Base-by-base conservation (phyloP, 331 rosid species). In the Acacia concinna region DNA sequence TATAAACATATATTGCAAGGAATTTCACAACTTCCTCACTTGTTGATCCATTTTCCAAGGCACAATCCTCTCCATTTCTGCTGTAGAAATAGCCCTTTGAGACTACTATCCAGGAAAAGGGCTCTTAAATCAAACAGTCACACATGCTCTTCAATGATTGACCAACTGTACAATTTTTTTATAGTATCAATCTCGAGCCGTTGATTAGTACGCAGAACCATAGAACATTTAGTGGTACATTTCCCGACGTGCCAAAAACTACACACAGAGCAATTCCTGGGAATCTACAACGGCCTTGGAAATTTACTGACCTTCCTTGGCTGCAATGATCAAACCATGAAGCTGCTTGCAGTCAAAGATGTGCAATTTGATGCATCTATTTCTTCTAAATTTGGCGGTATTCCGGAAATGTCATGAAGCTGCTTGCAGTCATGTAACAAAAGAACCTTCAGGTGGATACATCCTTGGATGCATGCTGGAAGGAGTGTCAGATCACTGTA, bases 251-350 rank as follows among this genome's bases (percentile, higher is more conserved):
- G 46, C 79, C 82, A 23, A 71, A 77, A 64, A 37, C 63, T 52
- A 57, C 71, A 43, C 76, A 38, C 56, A 82, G 28, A 43, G 57
- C 75, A 65, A 82, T 43, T 43, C 15, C 2, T 11, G 82, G 85
- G 47, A 78, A 72, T 17, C 37, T 66, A 46, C 28, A 8, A 18
- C 32, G 66, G 34, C 49, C 73, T 52, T 62, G 54, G 38, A 78
- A 82, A 41, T 66, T 35, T 52, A 78, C 37, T 43, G 76, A 65
- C 25, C 72, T 49, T 54, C 38, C 82, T 4, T 3, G 34, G 60
- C 67, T 73, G n/a, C 13, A 32, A 66, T 73, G 82, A 73, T 82
- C 82, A 67, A 73, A 78, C 82, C 82, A 78, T n/a, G n/a, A n/a
- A n/a, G n/a, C n/a, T n/a, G n/a, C n/a, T n/a, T n/a, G n/a, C n/a